Evolutionary conservation across 192 early-diverging fungal species (phyloP), one percentile per base, ranked within the genome.

Genomic region (Borealophlyctis nickersoniae): DNA sequence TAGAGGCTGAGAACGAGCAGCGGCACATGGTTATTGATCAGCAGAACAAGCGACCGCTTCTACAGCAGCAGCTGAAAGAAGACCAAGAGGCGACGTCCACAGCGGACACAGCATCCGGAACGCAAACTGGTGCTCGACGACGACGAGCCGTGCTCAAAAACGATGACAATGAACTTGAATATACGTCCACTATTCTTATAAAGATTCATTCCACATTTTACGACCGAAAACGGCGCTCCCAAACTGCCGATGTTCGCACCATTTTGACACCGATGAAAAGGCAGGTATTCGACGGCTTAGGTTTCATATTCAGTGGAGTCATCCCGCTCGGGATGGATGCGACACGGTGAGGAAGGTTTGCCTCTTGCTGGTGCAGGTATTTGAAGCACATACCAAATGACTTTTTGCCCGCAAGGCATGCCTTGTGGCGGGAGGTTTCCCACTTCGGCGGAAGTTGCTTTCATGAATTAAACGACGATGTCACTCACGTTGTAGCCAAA

Each of bases 401-500:
- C 56, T 66, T 23, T 2, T 29, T 63, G 30, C 36, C 32, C 30
- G 4, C 9, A 60, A 78, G 81, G 22, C 82, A 87, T 23, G 92
- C 94, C 29, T 76, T 92, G 35, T 95, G 94, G 92, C 81, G 76
- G 30, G 78, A 86, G 58, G 94, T 95, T 7, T 57, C 58, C 33
- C 74, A 74, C 19, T 97, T 95, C 82, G 96, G 96, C 2, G 96
- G 93, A 0, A 68, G 67, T 29, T 94, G 92, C 68, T 82, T 75
- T 1, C 65, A 66, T 0, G 83, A 91, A 5, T 50, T 95, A 16
- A 77, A 71, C 22, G 61, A 63, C 3, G 64, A 71, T 22, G 85
- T 91, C 5, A 98, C 96, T 0, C 96, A 99, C 68, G 78, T 99
- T 7, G 85, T 99, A 36, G 91, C 94, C 14, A 84, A 84, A 3